Evolutionary conservation across 371 early-diverging fungal genomes (phyloP), one percentile per base, ranked within the genome.

Genomic region (Chytridiales sp.): DNA sequence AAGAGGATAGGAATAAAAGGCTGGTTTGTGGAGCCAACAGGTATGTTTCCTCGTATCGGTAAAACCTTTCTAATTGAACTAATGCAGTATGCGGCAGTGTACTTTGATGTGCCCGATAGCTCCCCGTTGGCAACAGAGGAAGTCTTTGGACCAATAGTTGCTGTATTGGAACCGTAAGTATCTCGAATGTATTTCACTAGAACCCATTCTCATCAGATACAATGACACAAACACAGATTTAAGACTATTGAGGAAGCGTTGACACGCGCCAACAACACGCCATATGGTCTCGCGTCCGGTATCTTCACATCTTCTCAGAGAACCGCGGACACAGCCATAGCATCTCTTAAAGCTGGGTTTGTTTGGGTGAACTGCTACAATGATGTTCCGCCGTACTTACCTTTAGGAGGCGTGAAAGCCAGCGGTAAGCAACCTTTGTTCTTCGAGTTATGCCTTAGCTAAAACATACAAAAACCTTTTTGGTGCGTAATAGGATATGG

Each of bases 251-350:
- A 56, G 1, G 62, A 61, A 40, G 62, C 56, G 3, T 32, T 70
- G 8, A 6, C 9, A 11, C 53, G 58, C 11, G 60, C 62, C 15
- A 64, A 70, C 40, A 13, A 19, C n/a, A 35, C 47, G 2, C 55
- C 13, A 11, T 67, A 70, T 42, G 71, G 62, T 17, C 54, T 70
- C 13, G 67, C 71, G 8, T 52, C 64, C 6, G 71, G 67, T n/a
- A 42, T 70, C 13, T 67, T 62, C 39, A 61, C 71, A 0, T 15
- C 26, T 5, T 32, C 42, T 41, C 3, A 32, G 32, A 35, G 34
- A 9, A 47, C 17, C 13, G 39, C 52, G 11, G 34, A 53, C 11
- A 8, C 11, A 15, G 58, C 40, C 21, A 36, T 56, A 11, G 22
- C 49, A 11, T 43, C 42, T n/a, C 48, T 64, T 4, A 50, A 27